These are phyloP conservation scores for Hypericum androsaemum DNA, from an alignment of 345 rosid species.

Conservation along the genomic window DNA sequence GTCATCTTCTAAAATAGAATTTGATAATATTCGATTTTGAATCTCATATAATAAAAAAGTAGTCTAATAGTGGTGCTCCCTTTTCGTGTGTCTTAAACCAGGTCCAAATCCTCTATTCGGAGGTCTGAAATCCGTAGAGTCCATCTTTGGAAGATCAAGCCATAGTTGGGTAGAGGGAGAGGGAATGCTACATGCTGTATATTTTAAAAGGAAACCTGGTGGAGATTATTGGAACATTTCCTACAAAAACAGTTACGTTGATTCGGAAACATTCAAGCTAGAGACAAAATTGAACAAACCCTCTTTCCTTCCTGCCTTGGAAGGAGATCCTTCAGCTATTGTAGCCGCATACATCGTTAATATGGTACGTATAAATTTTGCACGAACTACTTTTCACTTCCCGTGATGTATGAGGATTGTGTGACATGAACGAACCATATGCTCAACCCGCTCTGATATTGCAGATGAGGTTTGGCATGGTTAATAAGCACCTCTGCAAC, in stretches of 20 bases:
- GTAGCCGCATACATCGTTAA: constrained; percentile 3
- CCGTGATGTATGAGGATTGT: no score
- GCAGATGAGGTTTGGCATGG: constrained; percentile 30
- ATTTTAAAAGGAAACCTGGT: background rate
- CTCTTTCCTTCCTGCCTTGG: constrained; percentile 2
- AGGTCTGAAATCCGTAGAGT: constrained; percentile 3
- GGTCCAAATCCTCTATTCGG: constrained; percentile 15
- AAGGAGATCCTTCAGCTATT: constrained; percentile 9
- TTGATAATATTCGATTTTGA: no score
- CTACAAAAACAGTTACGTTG: constrained; percentile 10
- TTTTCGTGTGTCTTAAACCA: background rate
- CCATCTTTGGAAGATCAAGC: constrained; percentile 3
- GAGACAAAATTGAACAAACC: constrained; percentile 7
- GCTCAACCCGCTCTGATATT: background rate
- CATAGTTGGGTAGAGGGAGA: constrained; percentile 15
- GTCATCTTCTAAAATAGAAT: no score
- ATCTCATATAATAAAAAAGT: no score
- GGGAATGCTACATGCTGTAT: constrained; percentile 15
- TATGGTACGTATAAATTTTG: background rate
- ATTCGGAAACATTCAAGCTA: constrained; percentile 5
- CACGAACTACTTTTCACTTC: no score
- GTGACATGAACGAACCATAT: no score
- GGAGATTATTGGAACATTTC: constrained; percentile 1
- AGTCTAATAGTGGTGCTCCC: no score
- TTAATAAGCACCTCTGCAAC: constrained; percentile 20